Conservation (phyloP, 139 green algal species). For the Parachlorella kessleri region DNA sequence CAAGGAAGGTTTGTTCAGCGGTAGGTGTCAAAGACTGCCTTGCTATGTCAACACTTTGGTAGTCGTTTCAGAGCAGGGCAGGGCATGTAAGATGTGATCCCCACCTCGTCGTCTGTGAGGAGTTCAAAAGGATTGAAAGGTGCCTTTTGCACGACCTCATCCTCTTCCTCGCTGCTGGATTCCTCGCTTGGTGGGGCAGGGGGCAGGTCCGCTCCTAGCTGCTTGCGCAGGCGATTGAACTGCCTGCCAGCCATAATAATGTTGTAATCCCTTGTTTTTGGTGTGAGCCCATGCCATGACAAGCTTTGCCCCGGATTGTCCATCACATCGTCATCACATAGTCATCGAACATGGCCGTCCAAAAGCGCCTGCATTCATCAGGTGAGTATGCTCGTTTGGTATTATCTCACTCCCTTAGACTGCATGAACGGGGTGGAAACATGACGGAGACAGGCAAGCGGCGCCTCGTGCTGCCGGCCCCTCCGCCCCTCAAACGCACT, state of each 20-base stretch:
- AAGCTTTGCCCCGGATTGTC: too few species aligned
- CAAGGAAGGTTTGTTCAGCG: not conserved
- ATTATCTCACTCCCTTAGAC: too few species aligned
- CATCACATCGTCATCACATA: too few species aligned
- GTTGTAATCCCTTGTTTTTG: too few species aligned
- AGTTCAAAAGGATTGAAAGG: constrained; percentile 79
- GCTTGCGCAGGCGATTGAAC: constrained; percentile 21
- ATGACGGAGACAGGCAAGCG: too few species aligned
- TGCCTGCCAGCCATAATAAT: constrained; percentile 29
- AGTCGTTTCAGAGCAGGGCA: not conserved
- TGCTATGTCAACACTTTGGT: constrained; percentile 4
- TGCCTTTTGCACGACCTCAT: not conserved
- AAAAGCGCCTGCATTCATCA: too few species aligned
- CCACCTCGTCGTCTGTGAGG: constrained; percentile 59
- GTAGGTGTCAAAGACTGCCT: constrained; percentile 4
- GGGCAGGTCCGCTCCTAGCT: not conserved
- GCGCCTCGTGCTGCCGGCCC: too few species aligned
- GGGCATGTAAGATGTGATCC: not conserved
- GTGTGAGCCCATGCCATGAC: too few species aligned
- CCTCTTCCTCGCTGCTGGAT: constrained; percentile 6
- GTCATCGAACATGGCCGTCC: too few species aligned
- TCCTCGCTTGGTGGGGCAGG: not conserved
- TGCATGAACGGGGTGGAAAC: too few species aligned
- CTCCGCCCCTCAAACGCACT: too few species aligned
- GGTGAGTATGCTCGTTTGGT: too few species aligned